Base-by-base conservation (phyloP, 345 rosid species). In the Ailanthus altissimus region DNA sequence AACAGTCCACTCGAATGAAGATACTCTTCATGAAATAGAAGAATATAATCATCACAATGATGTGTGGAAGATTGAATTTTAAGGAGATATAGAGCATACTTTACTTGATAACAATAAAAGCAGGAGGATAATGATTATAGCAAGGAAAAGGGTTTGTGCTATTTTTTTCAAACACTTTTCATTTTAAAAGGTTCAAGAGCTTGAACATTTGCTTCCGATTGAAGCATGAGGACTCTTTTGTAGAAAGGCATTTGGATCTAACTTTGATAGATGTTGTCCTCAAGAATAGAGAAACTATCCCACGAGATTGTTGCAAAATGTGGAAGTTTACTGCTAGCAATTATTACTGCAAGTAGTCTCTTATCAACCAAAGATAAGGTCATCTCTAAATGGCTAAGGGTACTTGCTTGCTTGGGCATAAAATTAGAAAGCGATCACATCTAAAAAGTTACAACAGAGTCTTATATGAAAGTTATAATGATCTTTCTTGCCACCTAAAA, bases 311-410 rank as follows among this genome's bases (percentile, higher is more conserved):
- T 79, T 21, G 36, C 36, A 7, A 79, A 61, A 67, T 79, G 81
- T 50, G 77, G 47, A 54, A 78, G 81, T 21, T 38, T 79, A 45
- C 81, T 78, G 9, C 73, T 79, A 20, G 81, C 78, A 67, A 79
- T 79, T 66, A 69, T 59, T 11, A 69, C 78, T 1, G 54, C 74
- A 4, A 64, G 70, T 56, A 64, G 74, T 23, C 58, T 74, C 23
- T 21, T 79, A 49, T 53, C 74, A 23, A 68, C 53, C 43, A 60
- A 74, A 40, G 46, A n/a, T 15, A 47, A 50, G 32, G 26, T n/a
- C 25, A 46, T 13, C 14, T 28, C 13, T 16, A 78, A 74, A 74
- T 74, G 78, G 82, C n/a, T 36, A 5, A 74, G 15, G 18, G 20
- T 73, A 13, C 54, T 45, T 6, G 13, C 56, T 5, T 58, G 69